Conservation (phyloP, 1,284 basidiomycete genomes). For the Mycosarcoma maydis region DNA sequence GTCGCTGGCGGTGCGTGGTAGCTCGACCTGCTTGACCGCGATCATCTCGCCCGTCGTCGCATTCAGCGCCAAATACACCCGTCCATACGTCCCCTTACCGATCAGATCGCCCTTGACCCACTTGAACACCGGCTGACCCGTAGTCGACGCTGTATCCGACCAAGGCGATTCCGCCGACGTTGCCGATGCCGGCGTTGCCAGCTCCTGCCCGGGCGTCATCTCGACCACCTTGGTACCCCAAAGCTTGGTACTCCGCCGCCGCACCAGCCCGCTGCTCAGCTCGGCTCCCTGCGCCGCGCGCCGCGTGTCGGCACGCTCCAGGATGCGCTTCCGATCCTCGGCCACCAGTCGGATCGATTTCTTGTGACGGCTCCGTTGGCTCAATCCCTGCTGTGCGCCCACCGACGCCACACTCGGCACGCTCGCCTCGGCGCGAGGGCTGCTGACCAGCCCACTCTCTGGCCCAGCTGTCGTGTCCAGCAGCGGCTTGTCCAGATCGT, state of each 20-base stretch:
- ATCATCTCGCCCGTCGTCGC: slow-evolving; percentile 99
- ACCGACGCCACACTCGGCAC: slow-evolving; percentile 4
- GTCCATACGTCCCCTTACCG: slow-evolving; percentile 94
- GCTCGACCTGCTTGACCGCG: slow-evolving; percentile 98
- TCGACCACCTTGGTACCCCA: slow-evolving; percentile 95
- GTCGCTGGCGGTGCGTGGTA: slow-evolving; percentile 88
- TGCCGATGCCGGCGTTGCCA: slow-evolving; percentile 54
- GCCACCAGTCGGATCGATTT: slow-evolving; percentile 94
- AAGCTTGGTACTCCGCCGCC: slow-evolving; percentile 89
- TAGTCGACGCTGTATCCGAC: slow-evolving; percentile 49
- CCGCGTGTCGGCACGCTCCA: slow-evolving; percentile 66
- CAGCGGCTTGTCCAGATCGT: slow-evolving; percentile 94
- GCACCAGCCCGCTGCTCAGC: slow-evolving; percentile 71
- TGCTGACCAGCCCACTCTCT: slow-evolving; percentile 71
- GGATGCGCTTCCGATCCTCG: slow-evolving; percentile 70
- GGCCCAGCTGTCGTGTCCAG: slow-evolving; percentile 81
- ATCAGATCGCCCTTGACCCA: slow-evolving; percentile 99
- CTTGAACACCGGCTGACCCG: slow-evolving; percentile 77
- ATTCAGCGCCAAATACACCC: slow-evolving; percentile 94
- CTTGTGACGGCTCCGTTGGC: slow-evolving; percentile 69
- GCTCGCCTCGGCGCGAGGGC: slow-evolving; percentile 39
- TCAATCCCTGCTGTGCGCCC: slow-evolving; percentile 15
- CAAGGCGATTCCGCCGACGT: slow-evolving; percentile 61
- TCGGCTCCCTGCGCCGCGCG: slow-evolving; percentile 66
- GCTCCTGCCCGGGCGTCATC: slow-evolving; percentile 77